Conservation (phyloP, 805 yeast species). For the Cyberlindnera maritima region DNA sequence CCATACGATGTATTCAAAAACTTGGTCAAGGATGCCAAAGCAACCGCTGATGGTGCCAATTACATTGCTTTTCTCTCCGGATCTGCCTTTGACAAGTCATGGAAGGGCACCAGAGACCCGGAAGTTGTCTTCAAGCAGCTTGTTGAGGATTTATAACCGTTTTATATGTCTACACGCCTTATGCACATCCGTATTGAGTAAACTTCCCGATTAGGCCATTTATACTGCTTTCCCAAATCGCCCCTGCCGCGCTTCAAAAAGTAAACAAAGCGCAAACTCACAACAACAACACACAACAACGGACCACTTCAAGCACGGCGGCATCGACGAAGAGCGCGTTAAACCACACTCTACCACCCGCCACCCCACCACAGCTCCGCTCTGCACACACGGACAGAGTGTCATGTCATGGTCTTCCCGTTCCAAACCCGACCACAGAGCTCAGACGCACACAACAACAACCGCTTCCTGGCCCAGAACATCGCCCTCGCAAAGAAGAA, state of each 20-base stretch:
- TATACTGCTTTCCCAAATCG: not conserved
- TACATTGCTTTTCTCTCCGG: conserved; percentile 22
- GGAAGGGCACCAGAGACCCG: conserved; percentile 18
- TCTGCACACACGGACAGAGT: not conserved
- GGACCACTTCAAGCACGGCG: not conserved
- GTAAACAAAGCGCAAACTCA: conserved; percentile 14
- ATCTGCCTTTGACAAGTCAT: conserved; percentile 13
- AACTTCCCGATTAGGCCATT: conserved; percentile 2
- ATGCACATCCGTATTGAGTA: not conserved
- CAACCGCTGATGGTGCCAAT: not conserved
- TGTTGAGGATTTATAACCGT: conserved; percentile 4
- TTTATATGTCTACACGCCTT: not conserved
- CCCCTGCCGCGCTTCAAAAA: conserved; percentile 1
- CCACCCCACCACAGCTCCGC: no score
- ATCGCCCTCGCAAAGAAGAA: conserved; percentile 58
- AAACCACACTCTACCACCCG: no score
- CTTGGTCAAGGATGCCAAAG: conserved; percentile 10
- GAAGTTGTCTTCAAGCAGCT: conserved; percentile 14
- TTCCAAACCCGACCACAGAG: conserved; percentile 12
- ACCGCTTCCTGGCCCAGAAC: conserved; percentile 38
- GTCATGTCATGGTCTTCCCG: conserved; percentile 27
- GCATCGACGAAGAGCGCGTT: not conserved
- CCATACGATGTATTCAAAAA: conserved; percentile 27
- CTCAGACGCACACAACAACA: conserved; percentile 9
- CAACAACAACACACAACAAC: not conserved